Conservation (phyloP, 2,329 filamentous ascomycete genomes). For the Fusarium burgessii region DNA sequence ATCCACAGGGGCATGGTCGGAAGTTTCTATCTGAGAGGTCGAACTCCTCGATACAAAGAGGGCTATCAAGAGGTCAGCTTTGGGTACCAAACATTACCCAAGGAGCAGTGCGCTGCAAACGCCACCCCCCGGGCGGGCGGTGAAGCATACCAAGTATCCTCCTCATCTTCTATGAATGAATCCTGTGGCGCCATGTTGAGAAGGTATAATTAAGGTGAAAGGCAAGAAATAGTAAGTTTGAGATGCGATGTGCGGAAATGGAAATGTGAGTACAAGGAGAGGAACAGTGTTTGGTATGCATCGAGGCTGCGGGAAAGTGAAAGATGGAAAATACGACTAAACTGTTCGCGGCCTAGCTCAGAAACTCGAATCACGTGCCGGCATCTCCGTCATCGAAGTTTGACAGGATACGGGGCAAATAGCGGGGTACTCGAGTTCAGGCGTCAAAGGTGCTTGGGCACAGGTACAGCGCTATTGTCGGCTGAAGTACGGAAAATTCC, state of each 20-base stretch:
- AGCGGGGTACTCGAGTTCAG: slow-evolving; percentile 31
- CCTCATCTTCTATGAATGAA: slow-evolving; percentile 77
- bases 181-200: slow-evolving; percentile 74
- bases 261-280: slow-evolving; percentile 42
- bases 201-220: slow-evolving; percentile 39
- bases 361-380: slow-evolving; percentile 39
- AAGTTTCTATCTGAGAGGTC: slow-evolving; percentile 98
- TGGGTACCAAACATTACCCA: slow-evolving; percentile 38
- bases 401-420: background rate
- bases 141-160: slow-evolving; percentile 72
- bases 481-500: slow-evolving; percentile 48
- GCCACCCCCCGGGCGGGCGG: slow-evolving; percentile 14
- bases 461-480: slow-evolving; percentile 44
- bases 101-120: slow-evolving; percentile 34
- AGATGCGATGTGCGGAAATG: slow-evolving; percentile 37
- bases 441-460: background rate
- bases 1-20: slow-evolving; percentile 95
- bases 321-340: slow-evolving; percentile 46
- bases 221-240: slow-evolving; percentile 35
- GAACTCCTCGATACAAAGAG: slow-evolving; percentile 98
- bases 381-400: slow-evolving; percentile 11
- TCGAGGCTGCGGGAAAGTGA: slow-evolving; percentile 48
- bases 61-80: slow-evolving; percentile 66
- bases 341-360: slow-evolving; percentile 34
- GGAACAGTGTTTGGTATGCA: slow-evolving; percentile 46